Evolutionary conservation across 106 monocot genomes (phyloP), one percentile per base, ranked within the genome.

Genomic region (Amphibolis antarctica): DNA sequence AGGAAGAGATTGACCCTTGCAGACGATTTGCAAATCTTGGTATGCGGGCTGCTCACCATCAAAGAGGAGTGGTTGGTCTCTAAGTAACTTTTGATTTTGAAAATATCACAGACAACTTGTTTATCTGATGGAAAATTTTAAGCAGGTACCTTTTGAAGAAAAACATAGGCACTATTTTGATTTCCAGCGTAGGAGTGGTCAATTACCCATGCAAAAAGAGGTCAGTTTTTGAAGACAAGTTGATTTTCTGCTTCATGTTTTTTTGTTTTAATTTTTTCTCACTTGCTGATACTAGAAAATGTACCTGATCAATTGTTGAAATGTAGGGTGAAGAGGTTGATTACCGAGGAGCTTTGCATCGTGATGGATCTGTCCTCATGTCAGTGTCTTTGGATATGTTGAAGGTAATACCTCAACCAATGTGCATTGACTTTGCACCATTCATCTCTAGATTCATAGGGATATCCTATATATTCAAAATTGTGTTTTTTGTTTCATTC

Each of bases 331-430:
- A 99, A 66, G 91, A 99, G 59, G 91, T 99, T 42, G 98, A 99
- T 43, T 99, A 88, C 67, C 75, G 98, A 71, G 91, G 91, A 27
- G 91, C 88, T 58, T 53, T 99, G 70, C 98, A 99, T 74, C 86
- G 91, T 63, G 98, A 99, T 85, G 98, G 98, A 17, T 99, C 98
- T 69, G 98, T 99, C 70, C 78, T 99, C 42, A 99, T 99, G 98
- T 81, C 91, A 46, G 98, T 99, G 6, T 70, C 85, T 30, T 70
- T 92, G 70, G 79, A 99, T 60, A 76, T 87, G 65, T 77, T 92
- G 71, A 88, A 87, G 83, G 98, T 88, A 81, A 5, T 28, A 61
- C 36, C 67, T 63, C 19, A 15, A n/a, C 9, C 42, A 27, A 4
- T 31, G 19, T 30, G 9, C 31, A 50, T 14, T 28, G 13, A 58